Evolutionary conservation across 108 stramenopile species (phyloP), one percentile per base, ranked within the genome.

Genomic region (Thalassiosira profunda): DNA sequence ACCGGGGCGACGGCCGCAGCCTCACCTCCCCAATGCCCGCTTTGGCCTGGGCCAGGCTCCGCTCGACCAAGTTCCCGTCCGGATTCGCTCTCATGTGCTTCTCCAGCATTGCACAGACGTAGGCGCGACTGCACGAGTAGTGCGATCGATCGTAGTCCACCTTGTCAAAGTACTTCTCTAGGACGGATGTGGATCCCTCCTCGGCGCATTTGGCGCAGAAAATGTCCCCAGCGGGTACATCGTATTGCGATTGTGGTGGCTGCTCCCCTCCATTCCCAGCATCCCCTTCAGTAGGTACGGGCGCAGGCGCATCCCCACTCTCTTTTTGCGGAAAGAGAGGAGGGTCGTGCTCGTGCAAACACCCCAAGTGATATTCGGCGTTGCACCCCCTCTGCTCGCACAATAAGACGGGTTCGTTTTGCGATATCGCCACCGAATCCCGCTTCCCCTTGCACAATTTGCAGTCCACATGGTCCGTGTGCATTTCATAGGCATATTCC

Each of bases 341-440:
- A 18, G 41, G 40, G 21, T 42, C 59, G 7, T 67, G 76, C 9
- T 79, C 70, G 3, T 42, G 36, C 30, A 84, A 79, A 56, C 90
- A 91, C 6, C 42, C 21, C 53, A 88, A 48, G 65, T 91, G 90
- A 65, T 82, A 88, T 57, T 91, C 77, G n/a, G 65, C 38, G 55
- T 79, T 74, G 46, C 77, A 79, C 6, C 77, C 77, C 56, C 58
- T 76, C 45, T 55, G 53, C n/a, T 79, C 77, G 43, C 77, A 79
- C 34, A 79, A 34, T 34, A 79, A 49, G 30, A 79, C 64, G 15
- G 72, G 71, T 26, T 79, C 77, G 41, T 79, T 58, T 14, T 54
- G 57, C 12, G 53, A 6, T 17, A 41, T 43, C 11, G 76, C 76
- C 14, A 51, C 17, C 0, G 65, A 24, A 37, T 78, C 49, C 8